Evolutionary conservation across 192 early-diverging fungal species (phyloP).

Genomic region (Backusella parvicylindrica): DNA sequence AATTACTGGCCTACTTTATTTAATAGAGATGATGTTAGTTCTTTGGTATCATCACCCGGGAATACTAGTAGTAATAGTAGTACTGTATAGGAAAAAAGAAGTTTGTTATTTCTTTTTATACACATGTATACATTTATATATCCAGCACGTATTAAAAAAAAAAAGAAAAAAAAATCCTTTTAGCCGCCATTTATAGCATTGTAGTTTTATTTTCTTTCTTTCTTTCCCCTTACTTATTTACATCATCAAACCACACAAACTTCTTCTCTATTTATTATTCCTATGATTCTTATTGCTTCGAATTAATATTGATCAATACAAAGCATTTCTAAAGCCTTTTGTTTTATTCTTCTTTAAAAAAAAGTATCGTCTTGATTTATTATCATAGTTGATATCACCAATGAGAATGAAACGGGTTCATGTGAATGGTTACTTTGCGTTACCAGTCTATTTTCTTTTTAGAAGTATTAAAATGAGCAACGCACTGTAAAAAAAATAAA

Average conservation of each 20-base stretch:
- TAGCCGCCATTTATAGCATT: not conserved
- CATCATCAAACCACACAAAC: not conserved
- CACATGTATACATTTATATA: not conserved
- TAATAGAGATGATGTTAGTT: slow-evolving; percentile 48
- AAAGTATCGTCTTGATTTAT: not conserved
- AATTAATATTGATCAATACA: not conserved
- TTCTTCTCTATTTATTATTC: not conserved
- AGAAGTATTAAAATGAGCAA: not conserved
- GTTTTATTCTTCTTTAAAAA: not conserved
- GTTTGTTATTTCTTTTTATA: not conserved
- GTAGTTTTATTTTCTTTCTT: not conserved
- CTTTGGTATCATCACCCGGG: not conserved
- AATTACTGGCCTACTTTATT: slow-evolving; percentile 76
- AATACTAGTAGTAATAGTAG: not conserved
- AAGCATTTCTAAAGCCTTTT: not conserved
- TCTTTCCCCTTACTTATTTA: not conserved
- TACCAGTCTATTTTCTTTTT: not conserved
- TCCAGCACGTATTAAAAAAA: not conserved
- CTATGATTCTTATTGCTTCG: not conserved
- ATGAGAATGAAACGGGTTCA: not conserved
- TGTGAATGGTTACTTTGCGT: not conserved
- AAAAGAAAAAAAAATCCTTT: not conserved
- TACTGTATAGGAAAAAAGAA: not conserved
- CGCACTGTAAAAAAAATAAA: not conserved
- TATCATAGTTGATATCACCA: not conserved